Conservation (phyloP, 1,284 basidiomycete species). For the Bondarzewia mesenterica region DNA sequence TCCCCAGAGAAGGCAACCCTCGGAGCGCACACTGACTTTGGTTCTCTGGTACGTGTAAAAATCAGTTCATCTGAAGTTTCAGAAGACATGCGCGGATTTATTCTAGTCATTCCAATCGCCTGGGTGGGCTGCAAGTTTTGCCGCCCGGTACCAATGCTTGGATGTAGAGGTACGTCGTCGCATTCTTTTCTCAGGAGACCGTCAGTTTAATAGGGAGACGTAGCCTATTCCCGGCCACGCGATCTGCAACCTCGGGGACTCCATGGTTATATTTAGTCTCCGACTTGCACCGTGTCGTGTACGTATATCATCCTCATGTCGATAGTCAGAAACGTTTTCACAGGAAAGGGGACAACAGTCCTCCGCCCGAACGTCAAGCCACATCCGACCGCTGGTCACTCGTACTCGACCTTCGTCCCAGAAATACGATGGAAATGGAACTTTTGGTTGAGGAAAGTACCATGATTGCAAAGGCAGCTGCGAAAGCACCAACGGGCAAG, state of each 20-base stretch:
- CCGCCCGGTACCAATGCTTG: conserved; percentile 54
- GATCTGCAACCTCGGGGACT: conserved; percentile 28
- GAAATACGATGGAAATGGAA: conserved; percentile 17
- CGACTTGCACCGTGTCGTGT: conserved; percentile 28
- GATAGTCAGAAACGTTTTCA: background rate
- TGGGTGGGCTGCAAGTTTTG: conserved; percentile 68
- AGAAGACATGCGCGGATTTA: background rate
- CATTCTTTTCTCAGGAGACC: too few relatives aligned
- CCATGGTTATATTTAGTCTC: conserved; percentile 32
- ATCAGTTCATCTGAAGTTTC: conserved; percentile 19
- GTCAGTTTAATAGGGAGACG: too few relatives aligned
- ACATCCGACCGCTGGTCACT: conserved; percentile 24
- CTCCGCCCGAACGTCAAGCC: conserved; percentile 23
- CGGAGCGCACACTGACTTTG: conserved; percentile 31
- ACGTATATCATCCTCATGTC: background rate
- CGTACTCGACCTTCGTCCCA: conserved; percentile 29
- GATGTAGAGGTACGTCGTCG: conserved; percentile 67
- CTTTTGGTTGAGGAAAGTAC: conserved; percentile 17
- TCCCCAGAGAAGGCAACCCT: conserved; percentile 20
- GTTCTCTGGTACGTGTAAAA: conserved; percentile 25
- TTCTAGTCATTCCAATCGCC: conserved; percentile 53
- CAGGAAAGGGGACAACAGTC: too few relatives aligned
- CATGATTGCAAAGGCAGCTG: conserved; percentile 18
- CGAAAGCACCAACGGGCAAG: conserved; percentile 11
- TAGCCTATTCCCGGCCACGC: conserved; percentile 26